phyloP scores from a whole-genome alignment of 495 filamentous ascomycete genomes.

The Tuber umbilicatum region DNA sequence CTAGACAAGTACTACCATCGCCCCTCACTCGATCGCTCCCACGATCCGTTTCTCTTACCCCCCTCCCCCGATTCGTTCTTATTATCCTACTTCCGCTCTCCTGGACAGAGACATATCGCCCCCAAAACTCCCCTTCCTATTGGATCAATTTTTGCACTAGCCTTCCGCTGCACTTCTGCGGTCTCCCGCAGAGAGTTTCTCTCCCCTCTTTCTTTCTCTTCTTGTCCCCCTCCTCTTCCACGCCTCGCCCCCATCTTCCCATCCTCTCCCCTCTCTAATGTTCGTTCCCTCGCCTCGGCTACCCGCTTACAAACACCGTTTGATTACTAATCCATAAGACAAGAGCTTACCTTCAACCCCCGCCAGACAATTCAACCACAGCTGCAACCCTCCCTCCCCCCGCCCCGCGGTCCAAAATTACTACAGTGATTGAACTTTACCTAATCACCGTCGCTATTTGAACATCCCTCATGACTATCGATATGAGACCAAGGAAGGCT shows the following conservation, averaged over 20 bases:
- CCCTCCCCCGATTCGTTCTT: not conserved
- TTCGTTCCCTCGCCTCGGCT: not conserved
- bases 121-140: not conserved
- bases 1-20: not conserved
- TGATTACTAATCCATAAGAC: not conserved
- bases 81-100: not conserved
- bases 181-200: not conserved
- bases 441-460: not conserved
- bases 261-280: not conserved
- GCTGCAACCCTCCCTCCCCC: not conserved
- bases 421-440: not conserved
- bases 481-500: not conserved
- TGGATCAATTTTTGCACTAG: not conserved
- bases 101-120: not conserved
- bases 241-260: not conserved
- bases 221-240: not conserved
- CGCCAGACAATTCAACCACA: not conserved
- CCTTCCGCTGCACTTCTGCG: not conserved
- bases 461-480: not conserved
- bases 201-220: not conserved
- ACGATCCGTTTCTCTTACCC: not conserved
- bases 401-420: not conserved
- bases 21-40: not conserved
- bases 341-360: not conserved
- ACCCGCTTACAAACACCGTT: not conserved